Conservation (phyloP, 345 rosid genomes). For the Sonneratia alba region DNA sequence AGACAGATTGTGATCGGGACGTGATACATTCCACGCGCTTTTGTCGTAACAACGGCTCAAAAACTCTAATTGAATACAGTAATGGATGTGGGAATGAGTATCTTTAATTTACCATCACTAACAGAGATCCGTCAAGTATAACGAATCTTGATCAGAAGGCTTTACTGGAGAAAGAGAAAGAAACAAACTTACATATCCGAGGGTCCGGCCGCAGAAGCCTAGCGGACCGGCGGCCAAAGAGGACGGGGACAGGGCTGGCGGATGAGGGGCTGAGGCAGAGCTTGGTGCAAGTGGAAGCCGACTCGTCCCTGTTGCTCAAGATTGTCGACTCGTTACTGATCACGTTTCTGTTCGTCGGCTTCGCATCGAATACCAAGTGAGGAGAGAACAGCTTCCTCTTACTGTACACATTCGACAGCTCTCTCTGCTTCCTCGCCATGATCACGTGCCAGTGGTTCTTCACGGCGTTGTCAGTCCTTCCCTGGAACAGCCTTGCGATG, state of each 20-base stretch:
- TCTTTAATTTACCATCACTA: too few species aligned
- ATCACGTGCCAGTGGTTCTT: constrained; percentile 98
- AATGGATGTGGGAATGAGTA: too few species aligned
- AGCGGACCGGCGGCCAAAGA: constrained; percentile 10
- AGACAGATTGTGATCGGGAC: too few species aligned
- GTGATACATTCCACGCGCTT: not conserved
- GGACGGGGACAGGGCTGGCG: constrained; percentile 17
- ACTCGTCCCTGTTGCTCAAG: constrained; percentile 30
- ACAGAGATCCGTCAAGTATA: too few species aligned
- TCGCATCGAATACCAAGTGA: constrained; percentile 7
- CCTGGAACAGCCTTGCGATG: constrained; percentile 77
- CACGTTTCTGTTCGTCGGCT: constrained; percentile 8
- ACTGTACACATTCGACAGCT: constrained; percentile 39
- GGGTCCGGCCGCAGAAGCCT: not conserved
- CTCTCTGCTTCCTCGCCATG: constrained; percentile 79
- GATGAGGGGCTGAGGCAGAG: constrained; percentile 55
- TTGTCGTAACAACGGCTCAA: not conserved
- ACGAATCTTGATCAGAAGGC: not conserved
- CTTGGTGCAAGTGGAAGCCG: constrained; percentile 51
- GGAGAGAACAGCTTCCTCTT: constrained; percentile 19
- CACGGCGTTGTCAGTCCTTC: constrained; percentile 90
- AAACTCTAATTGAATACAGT: not conserved
- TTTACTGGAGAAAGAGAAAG: not conserved
- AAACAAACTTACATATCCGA: constrained; percentile 22
- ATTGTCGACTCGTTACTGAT: constrained; percentile 34